Percentiles rank a stretch among this genome's conserved stretches.
Evolutionary conservation across 2,329 filamentous ascomycete species (phyloP).

Genomic region (Trichothecium roseum): DNA sequence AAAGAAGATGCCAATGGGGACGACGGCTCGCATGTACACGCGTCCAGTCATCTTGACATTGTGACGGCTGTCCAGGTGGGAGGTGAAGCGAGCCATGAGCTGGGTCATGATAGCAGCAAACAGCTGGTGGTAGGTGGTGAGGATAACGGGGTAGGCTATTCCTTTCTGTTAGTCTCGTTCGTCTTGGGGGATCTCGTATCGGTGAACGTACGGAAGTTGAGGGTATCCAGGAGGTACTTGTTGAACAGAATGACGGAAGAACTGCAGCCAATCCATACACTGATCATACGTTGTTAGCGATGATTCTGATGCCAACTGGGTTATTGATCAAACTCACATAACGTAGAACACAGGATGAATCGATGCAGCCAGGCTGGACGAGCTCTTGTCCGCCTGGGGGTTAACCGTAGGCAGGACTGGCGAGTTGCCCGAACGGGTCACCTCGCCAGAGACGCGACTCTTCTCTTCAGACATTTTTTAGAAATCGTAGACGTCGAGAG

Average conservation of each 20-base stretch:
- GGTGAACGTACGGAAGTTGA: constrained; percentile 53
- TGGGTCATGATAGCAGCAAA: constrained; percentile 96
- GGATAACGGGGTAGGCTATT: constrained; percentile 61
- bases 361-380: constrained; percentile 42
- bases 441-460: constrained; percentile 71
- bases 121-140: constrained; percentile 91
- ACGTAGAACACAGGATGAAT: constrained; percentile 85
- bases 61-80: constrained; percentile 84
- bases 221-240: constrained; percentile 90
- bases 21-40: constrained; percentile 85
- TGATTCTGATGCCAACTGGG: background rate
- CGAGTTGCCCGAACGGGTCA: constrained; percentile 46
- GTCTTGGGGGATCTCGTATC: background rate
- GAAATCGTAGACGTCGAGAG: constrained; percentile 35
- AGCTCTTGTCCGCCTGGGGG: constrained; percentile 60
- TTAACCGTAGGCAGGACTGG: constrained; percentile 73
- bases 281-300: constrained; percentile 24
- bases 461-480: constrained; percentile 54
- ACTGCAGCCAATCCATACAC: constrained; percentile 84
- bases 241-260: constrained; percentile 97
- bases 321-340: constrained; percentile 33
- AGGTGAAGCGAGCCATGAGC: constrained; percentile 80
- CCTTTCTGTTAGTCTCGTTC: background rate
- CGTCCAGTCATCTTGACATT: constrained; percentile 94
- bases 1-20: constrained; percentile 94